These are phyloP conservation scores for Orychophragmus violaceus DNA, from an alignment of 345 rosid species.

Conservation along the genomic window DNA sequence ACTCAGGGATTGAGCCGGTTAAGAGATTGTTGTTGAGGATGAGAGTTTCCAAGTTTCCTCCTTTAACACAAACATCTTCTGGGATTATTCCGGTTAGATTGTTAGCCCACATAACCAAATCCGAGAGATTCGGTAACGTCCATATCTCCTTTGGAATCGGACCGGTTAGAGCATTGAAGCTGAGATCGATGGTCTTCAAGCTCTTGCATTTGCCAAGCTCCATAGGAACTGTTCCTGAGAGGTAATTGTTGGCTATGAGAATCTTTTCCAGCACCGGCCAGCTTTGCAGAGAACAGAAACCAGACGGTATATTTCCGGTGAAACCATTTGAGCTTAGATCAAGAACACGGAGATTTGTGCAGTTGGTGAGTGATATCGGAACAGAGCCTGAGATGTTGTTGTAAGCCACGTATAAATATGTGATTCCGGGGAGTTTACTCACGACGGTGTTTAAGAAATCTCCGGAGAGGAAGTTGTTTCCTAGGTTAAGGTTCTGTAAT, in stretches of 20 bases:
- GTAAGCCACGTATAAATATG: conserved; percentile 52
- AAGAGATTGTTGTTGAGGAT: conserved; percentile 85
- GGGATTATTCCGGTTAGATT: conserved; percentile 84
- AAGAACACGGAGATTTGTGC: conserved; percentile 60
- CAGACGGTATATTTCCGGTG: conserved; percentile 55
- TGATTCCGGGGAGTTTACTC: conserved; percentile 49
- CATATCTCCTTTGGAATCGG: conserved; percentile 62
- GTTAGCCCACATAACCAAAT: conserved; percentile 94
- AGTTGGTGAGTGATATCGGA: conserved; percentile 54
- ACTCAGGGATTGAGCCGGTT: conserved; percentile 62
- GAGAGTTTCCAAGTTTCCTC: conserved; percentile 75
- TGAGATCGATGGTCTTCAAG: conserved; percentile 66
- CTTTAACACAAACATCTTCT: conserved; percentile 53
- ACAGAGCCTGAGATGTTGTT: conserved; percentile 73
- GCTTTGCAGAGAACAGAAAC: conserved; percentile 50
- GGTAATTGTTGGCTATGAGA: conserved; percentile 59
- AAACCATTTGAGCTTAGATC: conserved; percentile 77
- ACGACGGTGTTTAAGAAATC: conserved; percentile 63
- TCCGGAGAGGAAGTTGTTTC: conserved; percentile 63
- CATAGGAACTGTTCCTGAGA: conserved; percentile 64
- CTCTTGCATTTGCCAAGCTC: conserved; percentile 74
- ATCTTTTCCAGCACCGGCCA: conserved; percentile 54
- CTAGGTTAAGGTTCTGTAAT: conserved; percentile 60
- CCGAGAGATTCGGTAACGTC: conserved; percentile 62
- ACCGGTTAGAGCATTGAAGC: conserved; percentile 75